Evolutionary conservation across 257 asterid species (phyloP), one percentile per base, ranked within the genome.

Genomic region (Ilex aquifolium): DNA sequence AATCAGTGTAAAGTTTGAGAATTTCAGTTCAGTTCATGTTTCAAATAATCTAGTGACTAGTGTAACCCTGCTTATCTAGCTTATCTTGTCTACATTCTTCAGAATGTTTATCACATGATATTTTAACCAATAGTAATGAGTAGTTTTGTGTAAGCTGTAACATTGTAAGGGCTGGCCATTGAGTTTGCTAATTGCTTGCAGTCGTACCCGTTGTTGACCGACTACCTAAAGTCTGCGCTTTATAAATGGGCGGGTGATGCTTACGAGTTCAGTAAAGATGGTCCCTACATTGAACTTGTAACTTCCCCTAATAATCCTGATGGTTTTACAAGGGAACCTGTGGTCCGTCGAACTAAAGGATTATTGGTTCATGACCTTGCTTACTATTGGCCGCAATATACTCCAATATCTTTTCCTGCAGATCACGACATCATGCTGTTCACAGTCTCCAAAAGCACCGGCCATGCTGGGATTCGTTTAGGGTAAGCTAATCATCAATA

Each of bases 321-420:
- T 17, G 70, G 66, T 2, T 57, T 50, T 6, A 7, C 40, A 8
- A 64, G 57, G 42, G 30, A 63, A 32, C 65, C 74, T 15, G 65
- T 70, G 29, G 65, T 70, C 1, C 13, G 17, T 14, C 65, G 70
- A 7, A 21, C 44, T 2, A 56, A 17, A 8, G 61, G 46, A 14
- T 16, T 16, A 4, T 50, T 50, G 2, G 44, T 70, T 9, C 40
- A 64, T 36, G 70, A 70, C 56, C 62, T 56, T 51, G 75, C 75
- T 44, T 70, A 70, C 51, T 70, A 70, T 50, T 70, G 74, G 74
- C 74, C 74, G 5, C 65, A 70, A 48, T 58, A 63, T 30, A 63
- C 75, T 1, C 57, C 66, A 3, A 58, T 64, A 50, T 50, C 70
- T 13, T 44, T 49, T 7, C 58, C 58, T n/a, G 44, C 46, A 30